Percentiles rank a stretch among this genome's conserved stretches.
phyloP scores from a whole-genome alignment of 768 basidiomycete species.

The Leccinum truebloodii region DNA sequence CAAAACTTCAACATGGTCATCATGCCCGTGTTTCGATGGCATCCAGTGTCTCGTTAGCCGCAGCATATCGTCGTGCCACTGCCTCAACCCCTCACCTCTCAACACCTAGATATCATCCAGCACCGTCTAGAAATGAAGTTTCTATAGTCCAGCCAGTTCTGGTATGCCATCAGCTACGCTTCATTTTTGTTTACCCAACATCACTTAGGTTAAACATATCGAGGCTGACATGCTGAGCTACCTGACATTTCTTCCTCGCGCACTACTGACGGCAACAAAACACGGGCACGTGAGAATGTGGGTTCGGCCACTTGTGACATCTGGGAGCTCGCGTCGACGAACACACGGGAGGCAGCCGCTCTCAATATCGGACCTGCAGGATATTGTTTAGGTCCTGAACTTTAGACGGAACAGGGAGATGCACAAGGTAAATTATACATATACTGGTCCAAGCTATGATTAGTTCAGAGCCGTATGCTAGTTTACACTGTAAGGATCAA shows the following conservation, averaged over 20 bases:
- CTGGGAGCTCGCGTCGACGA: slow-evolving; percentile 27
- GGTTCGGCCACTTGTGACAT: slow-evolving; percentile 67
- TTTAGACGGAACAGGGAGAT: neutral
- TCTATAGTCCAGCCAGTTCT: slow-evolving; percentile 89
- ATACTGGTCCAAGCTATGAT: slow-evolving; percentile 6
- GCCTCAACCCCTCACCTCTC: slow-evolving; percentile 61
- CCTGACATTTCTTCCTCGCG: slow-evolving; percentile 76
- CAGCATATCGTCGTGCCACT: slow-evolving; percentile 58
- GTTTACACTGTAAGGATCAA: neutral
- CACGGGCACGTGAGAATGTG: slow-evolving; percentile 80
- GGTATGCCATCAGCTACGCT: slow-evolving; percentile 42
- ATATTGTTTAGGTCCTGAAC: slow-evolving; percentile 20
- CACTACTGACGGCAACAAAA: slow-evolving; percentile 78
- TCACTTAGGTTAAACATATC: slow-evolving; percentile 69
- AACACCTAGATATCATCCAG: slow-evolving; percentile 70
- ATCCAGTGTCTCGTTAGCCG: slow-evolving; percentile 73
- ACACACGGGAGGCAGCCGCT: slow-evolving; percentile 31
- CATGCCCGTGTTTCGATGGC: slow-evolving; percentile 78
- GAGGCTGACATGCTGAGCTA: slow-evolving; percentile 78
- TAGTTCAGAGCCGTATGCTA: neutral
- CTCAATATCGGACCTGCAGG: slow-evolving; percentile 34
- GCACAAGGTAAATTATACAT: slow-evolving; percentile 17
- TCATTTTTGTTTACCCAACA: neutral
- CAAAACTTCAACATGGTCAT: slow-evolving; percentile 71
- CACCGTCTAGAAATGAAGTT: slow-evolving; percentile 88